Conservation (phyloP, 2,329 filamentous ascomycete species). For the Aspergillus pseudotamarii region DNA sequence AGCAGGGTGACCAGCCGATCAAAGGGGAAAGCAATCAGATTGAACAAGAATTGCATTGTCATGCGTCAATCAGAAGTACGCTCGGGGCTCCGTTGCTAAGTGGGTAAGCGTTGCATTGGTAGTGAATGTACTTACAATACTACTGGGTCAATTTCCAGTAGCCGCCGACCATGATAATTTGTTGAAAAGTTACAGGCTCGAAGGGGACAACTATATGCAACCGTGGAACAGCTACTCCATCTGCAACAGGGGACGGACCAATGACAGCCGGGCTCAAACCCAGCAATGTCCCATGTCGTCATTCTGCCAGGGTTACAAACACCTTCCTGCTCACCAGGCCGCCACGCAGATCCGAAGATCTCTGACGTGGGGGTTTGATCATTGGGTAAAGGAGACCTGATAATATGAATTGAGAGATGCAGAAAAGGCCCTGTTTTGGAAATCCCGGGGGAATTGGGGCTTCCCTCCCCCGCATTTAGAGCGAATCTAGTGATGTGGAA, state of each 20-base stretch:
- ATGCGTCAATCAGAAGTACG: background rate
- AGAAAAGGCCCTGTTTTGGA: conserved; percentile 3
- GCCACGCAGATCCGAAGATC: conserved; percentile 31
- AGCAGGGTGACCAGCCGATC: background rate
- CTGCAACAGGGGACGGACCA: background rate
- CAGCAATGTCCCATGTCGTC: conserved; percentile 15
- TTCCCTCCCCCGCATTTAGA: background rate
- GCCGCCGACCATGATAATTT: background rate
- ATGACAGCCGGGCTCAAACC: conserved; percentile 6
- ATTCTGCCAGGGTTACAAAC: conserved; percentile 11
- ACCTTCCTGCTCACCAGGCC: conserved; percentile 5
- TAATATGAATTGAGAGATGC: conserved; percentile 7
- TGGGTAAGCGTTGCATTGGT: background rate
- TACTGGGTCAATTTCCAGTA: background rate
- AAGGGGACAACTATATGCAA: conserved; percentile 9
- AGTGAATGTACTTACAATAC: background rate
- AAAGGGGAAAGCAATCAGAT: background rate
- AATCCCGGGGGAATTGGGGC: conserved; percentile 2
- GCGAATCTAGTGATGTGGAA: background rate
- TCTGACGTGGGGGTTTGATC: conserved; percentile 27
- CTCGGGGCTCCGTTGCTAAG: background rate
- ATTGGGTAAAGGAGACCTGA: conserved; percentile 6
- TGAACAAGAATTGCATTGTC: background rate
- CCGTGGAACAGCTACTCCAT: conserved; percentile 10
- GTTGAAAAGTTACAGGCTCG: background rate